Evolutionary conservation across 2,329 filamentous ascomycete species (phyloP), one percentile per base, ranked within the genome.

Genomic region (Aspergillus ibericus): DNA sequence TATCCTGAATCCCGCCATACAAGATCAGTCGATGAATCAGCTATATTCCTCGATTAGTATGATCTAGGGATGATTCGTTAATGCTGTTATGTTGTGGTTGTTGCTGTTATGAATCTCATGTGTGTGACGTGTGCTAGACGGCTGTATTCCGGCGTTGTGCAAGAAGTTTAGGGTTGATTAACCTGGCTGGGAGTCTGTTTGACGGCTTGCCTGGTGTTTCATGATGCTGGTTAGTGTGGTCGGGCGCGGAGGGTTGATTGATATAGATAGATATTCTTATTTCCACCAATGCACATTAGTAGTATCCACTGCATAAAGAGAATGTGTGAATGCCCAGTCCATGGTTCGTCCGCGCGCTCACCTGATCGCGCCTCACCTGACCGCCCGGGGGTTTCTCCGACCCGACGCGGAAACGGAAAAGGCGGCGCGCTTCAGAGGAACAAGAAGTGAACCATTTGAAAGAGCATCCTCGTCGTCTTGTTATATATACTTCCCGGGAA

Each of bases 41-140:
- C 62, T 77, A 29, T 76, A 75, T 56, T 67, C 70, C 25, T 76
- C 73, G 4, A 72, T 76, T 35, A 66, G 68, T 59, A 71, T 70
- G 68, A 65, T 73, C 32, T 75, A 59, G 66, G 36, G 32, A 9
- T 15, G 18, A 32, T 32, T 3, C 22, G n/a, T 25, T 25, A 25
- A 25, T 25, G 22, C 5, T 25, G 22, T 5, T 25, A 25, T 25
- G 22, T 25, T 25, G 22, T 5, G 3, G 20, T 51, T 42, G 16
- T 20, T 22, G 13, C n/a, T 27, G 52, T 46, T 38, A 49, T 27
- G 53, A 52, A 34, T 54, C 25, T 56, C 36, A 57, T 18, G 13
- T 53, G 35, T 36, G 47, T 47, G 38, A 55, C 34, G 54, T 40
- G 34, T 56, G 48, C 32, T 48, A 32, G 20, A 42, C 18, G 32